Conservation (phyloP, 495 filamentous ascomycete genomes). For the Penicillium parvum region DNA sequence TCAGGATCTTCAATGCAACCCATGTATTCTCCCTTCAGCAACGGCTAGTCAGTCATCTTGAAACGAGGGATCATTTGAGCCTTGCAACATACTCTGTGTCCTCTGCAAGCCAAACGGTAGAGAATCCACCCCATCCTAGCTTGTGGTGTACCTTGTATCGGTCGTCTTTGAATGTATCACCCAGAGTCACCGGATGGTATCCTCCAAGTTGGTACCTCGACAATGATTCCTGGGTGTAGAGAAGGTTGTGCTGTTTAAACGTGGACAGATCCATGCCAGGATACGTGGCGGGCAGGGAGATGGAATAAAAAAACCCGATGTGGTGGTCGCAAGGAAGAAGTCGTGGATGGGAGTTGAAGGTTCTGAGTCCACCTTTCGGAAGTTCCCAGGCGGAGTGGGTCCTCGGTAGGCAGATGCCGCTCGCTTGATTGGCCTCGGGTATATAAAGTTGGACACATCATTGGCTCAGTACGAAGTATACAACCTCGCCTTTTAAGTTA, state of each 20-base stretch:
- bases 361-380: no score
- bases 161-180: conserved; percentile 79
- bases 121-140: conserved; percentile 84
- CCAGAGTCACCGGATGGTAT: conserved; percentile 77
- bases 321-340: no score
- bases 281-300: no score
- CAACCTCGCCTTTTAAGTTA: no score
- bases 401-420: no score
- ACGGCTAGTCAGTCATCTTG: neutral
- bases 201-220: conserved; percentile 47
- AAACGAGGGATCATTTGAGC: neutral
- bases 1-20: conserved; percentile 37
- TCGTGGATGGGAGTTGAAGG: no score
- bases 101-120: conserved; percentile 71
- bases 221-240: conserved; percentile 22
- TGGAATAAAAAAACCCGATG: no score
- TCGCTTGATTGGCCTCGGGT: no score
- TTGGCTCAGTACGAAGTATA: no score
- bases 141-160: conserved; percentile 79
- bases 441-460: no score
- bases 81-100: conserved; percentile 25
- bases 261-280: conserved; percentile 12
- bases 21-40: conserved; percentile 28
- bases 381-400: no score
- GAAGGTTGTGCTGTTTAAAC: conserved; percentile 33